Evolutionary conservation across 2,329 filamentous ascomycete species (phyloP), one percentile per base, ranked within the genome.

Genomic region (Daldinia sp.): DNA sequence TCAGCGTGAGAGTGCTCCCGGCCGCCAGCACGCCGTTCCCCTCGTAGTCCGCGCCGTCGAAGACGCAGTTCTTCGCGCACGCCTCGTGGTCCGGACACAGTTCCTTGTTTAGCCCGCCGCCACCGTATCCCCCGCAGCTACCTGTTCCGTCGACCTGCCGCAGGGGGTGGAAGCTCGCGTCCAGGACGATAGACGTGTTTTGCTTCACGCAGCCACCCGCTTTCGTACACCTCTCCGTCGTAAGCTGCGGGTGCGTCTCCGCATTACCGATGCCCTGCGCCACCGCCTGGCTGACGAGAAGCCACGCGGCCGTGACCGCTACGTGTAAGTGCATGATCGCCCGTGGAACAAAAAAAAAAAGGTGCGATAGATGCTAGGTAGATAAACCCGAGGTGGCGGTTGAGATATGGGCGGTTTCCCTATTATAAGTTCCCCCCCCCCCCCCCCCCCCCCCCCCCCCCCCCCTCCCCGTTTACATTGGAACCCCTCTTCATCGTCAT

Each of bases 171-270:
- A 79, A 76, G 58, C 80, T 76, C 35, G 82, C 79, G 74, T 88
- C 86, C 6, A 86, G 77, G 12, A 88, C 86, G 42, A 88, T 70
- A n/a, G 82, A 84, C 48, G 82, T 86, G 64, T 81, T 79, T 65
- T 82, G 79, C 26, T 77, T 67, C 42, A 79, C 79, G 78, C 86
- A 88, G 26, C 86, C 86, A 48, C 77, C 79, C 4, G 74, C 75
- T 28, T 80, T 83, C 46, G 84, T 85, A 77, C 86, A 88, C 67
- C 82, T 81, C 76, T 80, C 85, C 7, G 85, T 87, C 7, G 80
- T 81, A 53, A 88, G 76, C 70, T 81, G 80, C 33, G 85, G 86
- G 65, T 87, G 84, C 42, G 65, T 60, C 26, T 76, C 74, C 23
- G 65, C 53, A 2, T 60, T 69, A 3, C 69, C 69, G 39, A 71